These are phyloP conservation scores for Colletotrichum sp. DNA, from an alignment of 2,329 filamentous ascomycete genomes.

Conservation along the genomic window DNA sequence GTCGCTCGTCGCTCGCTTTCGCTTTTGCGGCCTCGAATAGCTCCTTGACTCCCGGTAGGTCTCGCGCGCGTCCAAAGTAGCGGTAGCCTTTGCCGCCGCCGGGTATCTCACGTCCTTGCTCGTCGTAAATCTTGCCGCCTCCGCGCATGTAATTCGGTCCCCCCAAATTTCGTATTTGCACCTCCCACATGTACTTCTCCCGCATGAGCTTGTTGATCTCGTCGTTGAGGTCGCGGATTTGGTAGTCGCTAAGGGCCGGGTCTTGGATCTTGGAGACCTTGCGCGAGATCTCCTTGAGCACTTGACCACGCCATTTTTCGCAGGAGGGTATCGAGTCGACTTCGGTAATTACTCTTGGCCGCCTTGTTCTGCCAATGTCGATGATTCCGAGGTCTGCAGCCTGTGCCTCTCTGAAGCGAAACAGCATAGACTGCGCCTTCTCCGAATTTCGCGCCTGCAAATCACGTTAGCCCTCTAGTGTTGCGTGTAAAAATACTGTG, in stretches of 20 bases:
- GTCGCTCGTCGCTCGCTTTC: conserved; percentile 62
- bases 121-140: conserved; percentile 73
- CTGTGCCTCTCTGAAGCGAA: conserved; percentile 98
- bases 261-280: conserved; percentile 98
- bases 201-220: conserved; percentile 99
- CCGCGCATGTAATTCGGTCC: conserved; percentile 95
- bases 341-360: conserved; percentile 89
- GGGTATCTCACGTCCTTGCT: conserved; percentile 73
- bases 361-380: conserved; percentile 86
- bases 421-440: conserved; percentile 99
- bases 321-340: conserved; percentile 84
- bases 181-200: conserved; percentile 99
- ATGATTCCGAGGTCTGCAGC: conserved; percentile 95
- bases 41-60: conserved; percentile 95
- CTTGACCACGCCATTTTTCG: conserved; percentile 98
- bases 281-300: conserved; percentile 94
- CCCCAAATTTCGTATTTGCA: conserved; percentile 93
- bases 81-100: conserved; percentile 88
- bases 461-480: not conserved
- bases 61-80: conserved; percentile 89
- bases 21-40: conserved; percentile 79
- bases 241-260: conserved; percentile 87
- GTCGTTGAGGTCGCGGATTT: conserved; percentile 97
- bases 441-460: conserved; percentile 90
- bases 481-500: no score